Evolutionary conservation across 495 filamentous ascomycete species (phyloP).

Genomic region (Trypethelium eluteriae): DNA sequence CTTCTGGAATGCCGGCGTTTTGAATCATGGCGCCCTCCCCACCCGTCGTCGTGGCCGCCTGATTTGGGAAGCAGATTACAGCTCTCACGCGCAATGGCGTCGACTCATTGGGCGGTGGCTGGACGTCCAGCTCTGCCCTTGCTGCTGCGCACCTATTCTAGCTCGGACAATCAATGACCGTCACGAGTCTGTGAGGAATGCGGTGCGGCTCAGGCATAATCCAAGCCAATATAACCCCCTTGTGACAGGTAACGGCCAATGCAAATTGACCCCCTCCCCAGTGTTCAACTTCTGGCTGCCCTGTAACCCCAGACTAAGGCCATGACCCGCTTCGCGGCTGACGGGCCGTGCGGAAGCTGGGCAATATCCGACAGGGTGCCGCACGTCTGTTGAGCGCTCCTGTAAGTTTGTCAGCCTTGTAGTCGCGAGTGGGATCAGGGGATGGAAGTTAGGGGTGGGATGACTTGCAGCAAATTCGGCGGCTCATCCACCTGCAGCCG

Average conservation of each 20-base stretch:
- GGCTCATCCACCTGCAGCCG: constrained; percentile 5
- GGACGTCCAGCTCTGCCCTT: neutral
- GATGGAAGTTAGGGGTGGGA: neutral
- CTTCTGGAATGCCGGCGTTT: constrained; percentile 9
- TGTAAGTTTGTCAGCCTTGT: neutral
- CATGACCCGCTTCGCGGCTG: neutral
- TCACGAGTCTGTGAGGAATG: constrained; percentile 3
- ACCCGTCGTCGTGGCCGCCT: neutral
- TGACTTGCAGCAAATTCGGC: neutral
- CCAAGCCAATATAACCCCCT: constrained; percentile 9
- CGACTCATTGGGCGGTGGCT: constrained; percentile 2
- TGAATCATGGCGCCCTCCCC: constrained; percentile 8
- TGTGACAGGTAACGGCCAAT: constrained; percentile 11
- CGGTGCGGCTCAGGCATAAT: constrained; percentile 12
- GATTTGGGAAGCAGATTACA: constrained; percentile 9
- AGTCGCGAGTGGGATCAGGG: neutral
- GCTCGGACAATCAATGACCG: neutral
- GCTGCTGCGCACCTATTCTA: neutral
- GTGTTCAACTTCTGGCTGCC: neutral
- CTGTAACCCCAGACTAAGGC: neutral
- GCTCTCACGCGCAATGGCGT: neutral
- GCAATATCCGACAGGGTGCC: neutral
- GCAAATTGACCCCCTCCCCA: neutral
- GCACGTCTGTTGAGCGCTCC: neutral
- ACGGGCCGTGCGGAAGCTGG: constrained; percentile 4